These are phyloP conservation scores for Coriolopsis trogii DNA, from an alignment of 1,284 basidiomycete genomes.

Conservation along the genomic window DNA sequence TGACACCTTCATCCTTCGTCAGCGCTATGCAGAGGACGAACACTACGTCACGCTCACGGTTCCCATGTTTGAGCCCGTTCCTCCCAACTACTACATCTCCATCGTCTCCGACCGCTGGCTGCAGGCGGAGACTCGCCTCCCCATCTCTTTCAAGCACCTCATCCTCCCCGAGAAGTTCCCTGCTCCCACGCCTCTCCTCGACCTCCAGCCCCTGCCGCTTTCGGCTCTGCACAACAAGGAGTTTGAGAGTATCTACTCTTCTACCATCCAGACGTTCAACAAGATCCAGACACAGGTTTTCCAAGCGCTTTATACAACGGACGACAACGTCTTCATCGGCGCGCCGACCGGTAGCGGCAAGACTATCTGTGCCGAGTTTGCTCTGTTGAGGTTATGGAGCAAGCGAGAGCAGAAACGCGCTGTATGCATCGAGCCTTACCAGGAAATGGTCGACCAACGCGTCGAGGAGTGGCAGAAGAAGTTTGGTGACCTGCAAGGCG, in stretches of 20 bases:
- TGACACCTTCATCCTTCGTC: constrained; percentile 89
- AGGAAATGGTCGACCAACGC: constrained; percentile 94
- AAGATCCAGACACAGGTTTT: constrained; percentile 99
- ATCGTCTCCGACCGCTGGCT: constrained; percentile 96
- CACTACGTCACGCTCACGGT: constrained; percentile 95
- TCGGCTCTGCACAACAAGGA: constrained; percentile 92
- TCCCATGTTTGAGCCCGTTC: constrained; percentile 95
- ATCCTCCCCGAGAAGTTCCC: constrained; percentile 98
- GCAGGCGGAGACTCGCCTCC: constrained; percentile 91
- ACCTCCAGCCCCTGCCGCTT: constrained; percentile 90
- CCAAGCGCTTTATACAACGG: constrained; percentile 94
- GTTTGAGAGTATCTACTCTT: constrained; percentile 85
- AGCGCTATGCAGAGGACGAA: constrained; percentile 91
- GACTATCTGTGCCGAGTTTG: constrained; percentile 97
- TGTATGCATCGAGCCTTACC: constrained; percentile 95
- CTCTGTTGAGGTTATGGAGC: constrained; percentile 90
- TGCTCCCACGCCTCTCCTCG: constrained; percentile 88
- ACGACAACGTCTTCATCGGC: constrained; percentile 95
- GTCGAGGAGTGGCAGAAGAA: constrained; percentile 90
- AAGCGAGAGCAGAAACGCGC: constrained; percentile 84
- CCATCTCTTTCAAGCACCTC: constrained; percentile 97
- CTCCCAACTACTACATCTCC: constrained; percentile 97
- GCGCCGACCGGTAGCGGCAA: constrained; percentile 97
- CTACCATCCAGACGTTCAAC: constrained; percentile 86
- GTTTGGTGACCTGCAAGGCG: constrained; percentile 81